Evolutionary conservation across 2,329 filamentous ascomycete species (phyloP).

Genomic region (Colletotrichum sp.): DNA sequence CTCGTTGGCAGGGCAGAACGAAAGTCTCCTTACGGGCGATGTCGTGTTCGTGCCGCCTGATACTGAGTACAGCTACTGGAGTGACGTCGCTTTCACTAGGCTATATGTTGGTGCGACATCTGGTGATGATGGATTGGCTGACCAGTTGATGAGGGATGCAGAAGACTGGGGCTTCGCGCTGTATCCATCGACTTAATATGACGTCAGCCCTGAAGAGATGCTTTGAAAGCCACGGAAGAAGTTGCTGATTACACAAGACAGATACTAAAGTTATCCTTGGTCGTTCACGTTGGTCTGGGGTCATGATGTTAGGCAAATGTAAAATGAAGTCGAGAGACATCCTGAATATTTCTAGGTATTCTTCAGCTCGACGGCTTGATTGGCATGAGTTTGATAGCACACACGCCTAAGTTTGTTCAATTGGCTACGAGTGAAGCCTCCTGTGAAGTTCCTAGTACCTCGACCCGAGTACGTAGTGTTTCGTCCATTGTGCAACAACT

Average conservation of each 20-base stretch:
- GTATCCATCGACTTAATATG: background rate
- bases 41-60: background rate
- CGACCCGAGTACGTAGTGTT: background rate
- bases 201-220: too few relatives aligned
- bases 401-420: background rate
- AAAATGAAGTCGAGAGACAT: background rate
- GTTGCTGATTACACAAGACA: too few relatives aligned
- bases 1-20: background rate
- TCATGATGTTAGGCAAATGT: background rate
- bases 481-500: background rate
- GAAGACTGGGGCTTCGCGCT: background rate
- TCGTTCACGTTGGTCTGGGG: background rate
- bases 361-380: background rate
- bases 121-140: background rate
- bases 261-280: too few relatives aligned
- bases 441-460: background rate
- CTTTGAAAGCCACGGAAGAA: too few relatives aligned
- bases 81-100: background rate
- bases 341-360: background rate
- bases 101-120: background rate
- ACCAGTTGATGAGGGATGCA: background rate
- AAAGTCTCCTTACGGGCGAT: background rate
- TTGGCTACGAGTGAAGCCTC: too few relatives aligned
- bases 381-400: too few relatives aligned
- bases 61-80: background rate